Evolutionary conservation across 192 early-diverging fungal genomes (phyloP), one percentile per base, ranked within the genome.

Genomic region (Coemansia furcata): DNA sequence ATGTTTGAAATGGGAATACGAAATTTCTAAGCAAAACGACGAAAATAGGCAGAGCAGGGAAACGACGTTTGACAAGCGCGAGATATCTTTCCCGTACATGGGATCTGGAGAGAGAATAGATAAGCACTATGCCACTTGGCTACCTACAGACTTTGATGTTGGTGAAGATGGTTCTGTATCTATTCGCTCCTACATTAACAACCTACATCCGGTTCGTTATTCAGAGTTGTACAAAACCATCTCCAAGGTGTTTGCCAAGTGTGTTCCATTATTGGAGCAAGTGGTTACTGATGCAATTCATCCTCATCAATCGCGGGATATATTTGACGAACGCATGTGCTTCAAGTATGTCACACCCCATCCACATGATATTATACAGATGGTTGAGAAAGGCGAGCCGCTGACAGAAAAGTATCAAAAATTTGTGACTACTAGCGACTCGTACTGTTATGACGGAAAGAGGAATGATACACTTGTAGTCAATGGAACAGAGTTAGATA

Each of bases 201-300:
- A 61, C 2, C 23, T 61, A 21, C 60, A 61, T 4, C 60, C 60
- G 7, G 23, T 26, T n/a, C 33, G 32, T 6, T 12, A 61, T 61
- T 23, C 35, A 39, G 60, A 39, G 19, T 39, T 61, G 60, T 61
- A 61, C 37, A 15, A 37, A 23, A 21, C 37, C 4, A 39, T 61
- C 19, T 35, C 33, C 19, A 36, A 61, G 21, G 36, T 61, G 12
- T 61, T 61, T 40, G 35, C 60, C 37, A 40, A 40, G 23, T 26
- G 35, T 37, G 10, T 61, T n/a, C 60, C 60, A 29, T 23, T 61
- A 74, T 84, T 91, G 38, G 86, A 90, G 67, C 54, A 77, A 10
- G 72, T 83, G 8, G 26, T 65, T 7, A 71, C 62, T 4, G 69
- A 71, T 12, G 32, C 64, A 30, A 44, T 43, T 32, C 55, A 60